Evolutionary conservation across 1,284 basidiomycete species (phyloP).

Genomic region (Farysia itapuensis): DNA sequence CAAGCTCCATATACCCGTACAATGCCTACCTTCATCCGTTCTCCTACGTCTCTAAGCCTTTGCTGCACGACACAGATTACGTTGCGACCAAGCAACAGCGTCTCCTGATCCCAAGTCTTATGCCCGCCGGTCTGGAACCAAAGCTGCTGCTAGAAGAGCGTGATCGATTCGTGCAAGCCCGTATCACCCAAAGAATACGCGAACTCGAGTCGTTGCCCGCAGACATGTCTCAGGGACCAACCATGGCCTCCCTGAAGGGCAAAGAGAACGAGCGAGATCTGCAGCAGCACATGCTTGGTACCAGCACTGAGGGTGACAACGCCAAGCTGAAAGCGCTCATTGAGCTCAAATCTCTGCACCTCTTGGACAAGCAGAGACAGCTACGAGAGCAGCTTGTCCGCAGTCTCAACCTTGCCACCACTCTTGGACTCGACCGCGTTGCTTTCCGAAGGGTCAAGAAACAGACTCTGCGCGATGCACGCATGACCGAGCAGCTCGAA

Average conservation of each 20-base stretch:
- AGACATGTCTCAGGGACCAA: slow-evolving; percentile 65
- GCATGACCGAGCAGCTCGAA: slow-evolving; percentile 86
- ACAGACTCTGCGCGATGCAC: slow-evolving; percentile 83
- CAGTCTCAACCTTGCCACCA: slow-evolving; percentile 83
- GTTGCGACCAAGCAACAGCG: slow-evolving; percentile 73
- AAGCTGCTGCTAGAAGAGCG: slow-evolving; percentile 87
- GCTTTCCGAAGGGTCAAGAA: slow-evolving; percentile 88
- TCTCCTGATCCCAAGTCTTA: slow-evolving; percentile 80
- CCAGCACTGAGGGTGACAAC: slow-evolving; percentile 58
- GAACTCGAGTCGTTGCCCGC: slow-evolving; percentile 84
- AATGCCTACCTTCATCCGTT: slow-evolving; percentile 90
- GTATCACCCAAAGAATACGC: slow-evolving; percentile 82
- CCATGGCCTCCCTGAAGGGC: slow-evolving; percentile 32
- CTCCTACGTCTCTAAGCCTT: slow-evolving; percentile 63
- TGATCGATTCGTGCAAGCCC: slow-evolving; percentile 84
- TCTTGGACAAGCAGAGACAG: slow-evolving; percentile 85
- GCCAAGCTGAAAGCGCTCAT: slow-evolving; percentile 87
- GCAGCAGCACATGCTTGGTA: slow-evolving; percentile 11
- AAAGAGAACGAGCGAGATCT: slow-evolving; percentile 32
- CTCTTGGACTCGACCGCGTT: slow-evolving; percentile 80
- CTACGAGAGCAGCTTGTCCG: slow-evolving; percentile 84
- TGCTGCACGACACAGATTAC: slow-evolving; percentile 42
- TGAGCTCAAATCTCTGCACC: slow-evolving; percentile 87
- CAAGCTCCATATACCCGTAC: slow-evolving; percentile 87
- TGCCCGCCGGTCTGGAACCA: slow-evolving; percentile 91